Base-by-base conservation (phyloP, 805 yeast species). In the Clavispora santaluciae region DNA sequence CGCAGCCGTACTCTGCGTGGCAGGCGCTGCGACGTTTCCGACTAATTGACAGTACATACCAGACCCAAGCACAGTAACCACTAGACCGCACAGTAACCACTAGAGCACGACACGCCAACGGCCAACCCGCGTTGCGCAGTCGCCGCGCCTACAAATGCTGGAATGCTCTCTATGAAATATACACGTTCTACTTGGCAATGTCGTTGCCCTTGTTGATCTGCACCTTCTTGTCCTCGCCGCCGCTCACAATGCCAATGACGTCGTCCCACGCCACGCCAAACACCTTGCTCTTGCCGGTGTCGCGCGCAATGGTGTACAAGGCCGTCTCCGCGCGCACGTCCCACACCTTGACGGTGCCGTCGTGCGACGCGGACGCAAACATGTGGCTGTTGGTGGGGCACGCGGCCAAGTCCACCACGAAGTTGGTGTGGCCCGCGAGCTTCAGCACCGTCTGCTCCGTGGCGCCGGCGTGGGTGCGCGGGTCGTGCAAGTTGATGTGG, bases 311-410 rank as follows among this genome's bases (percentile, higher is more conserved):
- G 6, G 95, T 86, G 61, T 85, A 88, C 68, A 93, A 69, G 10
- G 93, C 75, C 54, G 81, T 77, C 48, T 81, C 84, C 4, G 96
- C 84, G 57, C 99, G 80, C 8, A 91, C 76, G 62, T 91, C 99
- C 99, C 99, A 93, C 16, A 93, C 84, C 56, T 89, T 82, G 33
- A 84, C 91, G 1, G 95, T 86, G 20, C 98, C 96, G 63, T 93
- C 99, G 60, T 90, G 96, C n/a, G 96, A 87, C 10, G 84, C 95
- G 4, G 96, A 86, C 16, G 86, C 79, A 53, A 93, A 75, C 81
- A 87, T 79, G 64, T 86, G 82, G 37, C 82, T 86, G 57, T 81
- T 86, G 40, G 76, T 77, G 6, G 97, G 95, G 43, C 82, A 75
- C 5, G 84, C 76, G 22, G 83, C 78, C 50, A 93, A 68, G 1